Evolutionary conservation across 352 stramenopile species (phyloP), one percentile per base, ranked within the genome.

Genomic region (Phytophthora brassicae): DNA sequence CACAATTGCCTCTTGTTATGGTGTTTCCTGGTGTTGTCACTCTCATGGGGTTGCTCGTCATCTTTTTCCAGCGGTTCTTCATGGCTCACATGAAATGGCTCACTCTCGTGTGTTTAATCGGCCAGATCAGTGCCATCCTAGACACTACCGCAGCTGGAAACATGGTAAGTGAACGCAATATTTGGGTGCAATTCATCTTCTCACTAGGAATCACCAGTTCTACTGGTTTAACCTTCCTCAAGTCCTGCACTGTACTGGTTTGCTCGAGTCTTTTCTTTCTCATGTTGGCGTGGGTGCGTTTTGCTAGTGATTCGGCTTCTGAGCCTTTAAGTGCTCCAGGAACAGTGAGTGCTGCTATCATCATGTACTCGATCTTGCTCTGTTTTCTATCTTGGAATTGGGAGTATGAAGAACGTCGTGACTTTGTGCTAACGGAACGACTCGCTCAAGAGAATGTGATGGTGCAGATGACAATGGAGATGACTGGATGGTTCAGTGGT

Each of bases 381-480:
- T 77, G 68, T 14, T 93, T 93, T 36, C 48, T 94, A 29, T 87
- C 84, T 56, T 93, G 82, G 84, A 94, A 93, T 63, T 94, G 84
- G 84, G 86, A 94, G 68, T 93, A 93, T 26, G 82, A 92, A 76
- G 84, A 94, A 59, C 85, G 86, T n/a, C 81, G 84, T 14, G 84
- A 91, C 60, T 94, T 94, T 31, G 81, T 92, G 28, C 53, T 94
- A 36, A 91, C 86, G 0, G 81, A 95, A 51, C 77, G 82, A 23
- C 72, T 92, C n/a, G 82, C 86, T 1, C 82, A 94, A 36, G 84
- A 94, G 55, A 93, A 94, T 23, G 84, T 92, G 6, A 84, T 92
- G 77, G 82, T 93, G 48, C 86, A 95, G 50, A 95, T 92, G 84
- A 93, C 84, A 2, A 92, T 94, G 81, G 84, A 92, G 57, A 92